Evolutionary conservation across 495 filamentous ascomycete species (phyloP), one percentile per base, ranked within the genome.

Genomic region (Podospora pseudoanserina): DNA sequence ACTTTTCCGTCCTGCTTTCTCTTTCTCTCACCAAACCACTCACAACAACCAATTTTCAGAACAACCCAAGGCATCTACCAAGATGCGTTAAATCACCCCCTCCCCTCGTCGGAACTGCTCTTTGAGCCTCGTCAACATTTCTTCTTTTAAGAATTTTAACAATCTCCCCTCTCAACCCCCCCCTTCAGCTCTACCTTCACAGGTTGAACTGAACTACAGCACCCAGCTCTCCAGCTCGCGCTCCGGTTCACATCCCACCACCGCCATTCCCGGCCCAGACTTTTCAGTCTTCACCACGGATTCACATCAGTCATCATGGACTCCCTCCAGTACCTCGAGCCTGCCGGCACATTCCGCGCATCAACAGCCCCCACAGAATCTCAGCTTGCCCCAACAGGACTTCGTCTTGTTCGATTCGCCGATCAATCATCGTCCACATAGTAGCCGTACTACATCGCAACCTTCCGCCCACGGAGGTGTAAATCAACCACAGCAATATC

Each of bases 231-330:
- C 64, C 71, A 80, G 81, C 81, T 80, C 77, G 71, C 78, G 79
- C 80, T 80, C 70, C 69, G 78, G 81, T 82, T 84, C 79, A 67
- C 71, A 76, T 67, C 67, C 70, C 75, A 80, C 82, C 79, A 78
- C 81, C 78, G 82, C 76, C 75, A 85, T 86, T 83, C 75, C 76
- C 74, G 74, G 73, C 66, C 78, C 75, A 83, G 84, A 84, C 82
- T 83, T 80, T 71, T 70, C 76, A 80, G 80, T 84, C 83, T 85
- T 86, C 85, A 87, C 82, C 77, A 87, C 85, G 84, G 83, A 84
- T 84, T 80, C 81, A 59, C 70, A 74, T 73, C 85, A 82, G 82
- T 79, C 80, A 85, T 65, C 80, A 87, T 87, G 85, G 84, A 82
- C 78, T 84, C 84, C 83, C 82, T 83, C 84, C 81, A 86, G 79